Evolutionary conservation across 768 basidiomycete species (phyloP), one percentile per base, ranked within the genome.

Genomic region (Ephemerocybe angulata): DNA sequence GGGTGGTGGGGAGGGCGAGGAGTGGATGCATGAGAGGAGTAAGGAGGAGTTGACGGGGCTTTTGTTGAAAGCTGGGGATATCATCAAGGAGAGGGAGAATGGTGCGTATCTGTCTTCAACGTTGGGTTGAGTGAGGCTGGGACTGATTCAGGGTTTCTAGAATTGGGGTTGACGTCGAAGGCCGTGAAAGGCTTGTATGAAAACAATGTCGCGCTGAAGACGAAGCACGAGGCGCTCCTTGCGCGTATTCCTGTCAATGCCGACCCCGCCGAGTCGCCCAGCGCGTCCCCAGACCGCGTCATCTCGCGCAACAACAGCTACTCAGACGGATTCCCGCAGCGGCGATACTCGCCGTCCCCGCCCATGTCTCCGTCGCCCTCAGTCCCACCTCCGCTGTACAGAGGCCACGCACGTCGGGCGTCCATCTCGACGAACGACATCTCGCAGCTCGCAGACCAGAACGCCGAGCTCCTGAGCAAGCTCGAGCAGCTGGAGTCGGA

Each of bases 401-500:
- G 60, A 44, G 62, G 67, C 19, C 75, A 72, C 60, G 58, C 72
- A 1, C 76, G 78, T 31, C 77, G 80, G 48, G 77, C 87, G 41
- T 84, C 87, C 42, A 80, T 88, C 52, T 83, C 86, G 3, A 83
- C 84, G 1, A 71, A 79, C 15, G 89, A 91, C 55, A 76, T 93
- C 25, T 81, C 84, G 2, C 74, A 80, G 6, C 81, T 93, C 40
- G 81, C 88, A 0, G 88, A 90, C 63, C 90, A 94, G 70, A 94
- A 94, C 62, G 83, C 85, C 0, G 90, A 93, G 58, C 83, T 94
- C 15, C 70, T 89, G 3, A 70, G 77, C 24, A 90, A 90, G 59
- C 76, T 94, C 4, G 87, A 92, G 68, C 78, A 79, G 56, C 77
- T 94, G 10, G 88, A 93, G 65, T 67, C 77, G 1, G 90, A 93